Percentiles rank a stretch among this genome's conserved stretches.
phyloP scores from a whole-genome alignment of 2,329 filamentous ascomycete genomes.

The Ascomycota sp. region DNA sequence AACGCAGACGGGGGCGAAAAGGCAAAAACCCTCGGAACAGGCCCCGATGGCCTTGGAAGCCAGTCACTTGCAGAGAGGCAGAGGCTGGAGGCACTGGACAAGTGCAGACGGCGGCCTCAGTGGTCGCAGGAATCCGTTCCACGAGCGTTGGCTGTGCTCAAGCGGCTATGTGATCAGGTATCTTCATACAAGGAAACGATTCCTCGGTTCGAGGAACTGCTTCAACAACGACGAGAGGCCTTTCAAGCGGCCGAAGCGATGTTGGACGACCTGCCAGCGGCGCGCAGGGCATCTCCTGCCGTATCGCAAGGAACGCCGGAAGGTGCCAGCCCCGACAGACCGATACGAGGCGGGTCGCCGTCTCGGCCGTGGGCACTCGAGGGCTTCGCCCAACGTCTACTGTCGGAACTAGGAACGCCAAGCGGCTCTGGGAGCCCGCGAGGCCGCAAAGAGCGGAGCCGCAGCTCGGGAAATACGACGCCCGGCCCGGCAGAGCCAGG shows the following conservation, averaged over 20 bases:
- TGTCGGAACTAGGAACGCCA: slow-evolving; percentile 35
- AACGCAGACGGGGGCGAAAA: slow-evolving; percentile 2
- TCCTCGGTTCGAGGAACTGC: slow-evolving; percentile 48
- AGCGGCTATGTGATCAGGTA: slow-evolving; percentile 38
- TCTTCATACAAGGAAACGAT: slow-evolving; percentile 38
- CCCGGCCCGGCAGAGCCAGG: slow-evolving; percentile 5
- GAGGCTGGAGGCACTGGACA: slow-evolving; percentile 23
- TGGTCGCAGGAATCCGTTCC: slow-evolving; percentile 28
- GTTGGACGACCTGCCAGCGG: slow-evolving; percentile 13
- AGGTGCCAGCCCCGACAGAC: slow-evolving; percentile 20
- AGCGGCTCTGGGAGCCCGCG: slow-evolving; percentile 27
- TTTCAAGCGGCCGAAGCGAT: slow-evolving; percentile 37
- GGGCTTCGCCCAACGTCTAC: slow-evolving; percentile 37
- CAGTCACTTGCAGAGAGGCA: slow-evolving; percentile 7
- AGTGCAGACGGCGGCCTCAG: slow-evolving; percentile 28
- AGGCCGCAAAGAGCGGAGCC: slow-evolving; percentile 23
- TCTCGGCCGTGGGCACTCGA: slow-evolving; percentile 32
- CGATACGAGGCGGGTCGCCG: slow-evolving; percentile 25
- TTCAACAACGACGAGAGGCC: slow-evolving; percentile 40
- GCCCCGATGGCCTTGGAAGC: not conserved
- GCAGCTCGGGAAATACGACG: slow-evolving; percentile 11
- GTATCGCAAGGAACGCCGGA: slow-evolving; percentile 16
- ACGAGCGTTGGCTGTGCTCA: slow-evolving; percentile 33
- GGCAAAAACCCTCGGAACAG: not conserved
- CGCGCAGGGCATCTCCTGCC: slow-evolving; percentile 9